Evolutionary conservation across 192 early-diverging fungal species (phyloP).

Genomic region (Backusella parvicylindrica): DNA sequence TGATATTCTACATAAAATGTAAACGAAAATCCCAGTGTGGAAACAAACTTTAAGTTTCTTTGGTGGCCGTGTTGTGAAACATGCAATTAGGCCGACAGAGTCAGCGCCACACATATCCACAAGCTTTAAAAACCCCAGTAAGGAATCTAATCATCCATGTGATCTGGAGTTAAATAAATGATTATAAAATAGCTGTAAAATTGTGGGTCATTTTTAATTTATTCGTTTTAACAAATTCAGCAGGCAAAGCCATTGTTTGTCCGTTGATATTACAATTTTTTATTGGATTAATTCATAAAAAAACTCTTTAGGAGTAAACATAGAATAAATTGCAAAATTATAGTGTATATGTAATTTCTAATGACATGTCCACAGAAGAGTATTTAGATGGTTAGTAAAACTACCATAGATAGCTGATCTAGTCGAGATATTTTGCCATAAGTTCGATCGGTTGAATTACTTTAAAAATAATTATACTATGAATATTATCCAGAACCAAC

Average conservation of each 20-base stretch:
- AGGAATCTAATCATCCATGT: neutral
- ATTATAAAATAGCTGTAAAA: neutral
- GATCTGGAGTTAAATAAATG: neutral
- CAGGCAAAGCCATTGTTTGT: neutral
- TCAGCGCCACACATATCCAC: neutral
- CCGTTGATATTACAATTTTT: neutral
- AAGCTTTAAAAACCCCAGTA: conserved; percentile 3
- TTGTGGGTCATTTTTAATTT: neutral
- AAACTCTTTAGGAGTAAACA: neutral
- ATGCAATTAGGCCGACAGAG: conserved; percentile 4
- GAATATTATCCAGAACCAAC: too few species aligned
- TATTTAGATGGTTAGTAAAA: too few species aligned
- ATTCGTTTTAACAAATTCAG: neutral
- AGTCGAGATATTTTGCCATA: too few species aligned
- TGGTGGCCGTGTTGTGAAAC: conserved; percentile 1
- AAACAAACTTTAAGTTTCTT: neutral
- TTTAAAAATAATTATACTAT: too few species aligned
- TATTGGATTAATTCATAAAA: neutral
- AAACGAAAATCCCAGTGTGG: conserved; percentile 2
- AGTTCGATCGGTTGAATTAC: too few species aligned
- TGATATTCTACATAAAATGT: neutral
- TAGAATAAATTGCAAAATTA: neutral
- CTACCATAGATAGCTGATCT: too few species aligned
- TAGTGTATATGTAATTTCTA: neutral
- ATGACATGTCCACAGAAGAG: too few species aligned